phyloP scores from a whole-genome alignment of 208 protist genomes.

The Endotrypanum monterogeii region DNA sequence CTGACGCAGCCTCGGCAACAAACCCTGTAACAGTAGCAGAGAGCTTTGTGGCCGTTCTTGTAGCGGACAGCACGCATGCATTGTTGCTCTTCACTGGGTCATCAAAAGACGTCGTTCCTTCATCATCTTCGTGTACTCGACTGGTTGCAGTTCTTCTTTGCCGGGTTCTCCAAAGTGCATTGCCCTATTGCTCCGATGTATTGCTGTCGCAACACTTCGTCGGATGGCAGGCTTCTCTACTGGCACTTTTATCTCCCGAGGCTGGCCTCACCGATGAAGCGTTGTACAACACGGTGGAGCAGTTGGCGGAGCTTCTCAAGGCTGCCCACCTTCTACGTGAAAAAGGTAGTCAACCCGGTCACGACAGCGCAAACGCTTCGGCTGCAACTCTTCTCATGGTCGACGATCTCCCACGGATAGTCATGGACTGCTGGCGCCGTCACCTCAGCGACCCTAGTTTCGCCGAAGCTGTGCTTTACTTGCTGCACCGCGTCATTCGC shows the following conservation, averaged over 20 bases:
- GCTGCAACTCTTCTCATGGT: background rate
- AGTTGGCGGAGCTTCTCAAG: constrained; percentile 22
- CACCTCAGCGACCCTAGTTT: constrained; percentile 73
- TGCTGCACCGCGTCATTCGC: constrained; percentile 38
- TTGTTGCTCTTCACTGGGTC: constrained; percentile 14
- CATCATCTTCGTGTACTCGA: constrained; percentile 40
- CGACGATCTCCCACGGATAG: constrained; percentile 10
- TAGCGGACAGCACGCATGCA: constrained; percentile 6
- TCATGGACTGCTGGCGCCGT: constrained; percentile 61
- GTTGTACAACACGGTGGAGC: constrained; percentile 25
- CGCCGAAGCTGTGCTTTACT: constrained; percentile 40
- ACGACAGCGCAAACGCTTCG: background rate
- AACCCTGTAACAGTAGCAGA: background rate
- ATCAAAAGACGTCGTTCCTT: background rate
- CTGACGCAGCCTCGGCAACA: background rate
- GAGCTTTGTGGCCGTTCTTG: constrained; percentile 2
- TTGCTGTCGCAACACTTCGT: constrained; percentile 22
- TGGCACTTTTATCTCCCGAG: constrained; percentile 23
- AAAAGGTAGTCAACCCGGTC: background rate
- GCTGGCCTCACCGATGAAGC: constrained; percentile 18
- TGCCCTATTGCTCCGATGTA: constrained; percentile 12
- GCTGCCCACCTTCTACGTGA: background rate
- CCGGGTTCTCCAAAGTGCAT: constrained; percentile 23
- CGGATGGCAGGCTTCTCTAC: constrained; percentile 13
- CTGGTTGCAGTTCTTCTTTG: constrained; percentile 32